Base-by-base conservation (phyloP, 2,329 filamentous ascomycete species). In the Ceratocystis variospora region DNA sequence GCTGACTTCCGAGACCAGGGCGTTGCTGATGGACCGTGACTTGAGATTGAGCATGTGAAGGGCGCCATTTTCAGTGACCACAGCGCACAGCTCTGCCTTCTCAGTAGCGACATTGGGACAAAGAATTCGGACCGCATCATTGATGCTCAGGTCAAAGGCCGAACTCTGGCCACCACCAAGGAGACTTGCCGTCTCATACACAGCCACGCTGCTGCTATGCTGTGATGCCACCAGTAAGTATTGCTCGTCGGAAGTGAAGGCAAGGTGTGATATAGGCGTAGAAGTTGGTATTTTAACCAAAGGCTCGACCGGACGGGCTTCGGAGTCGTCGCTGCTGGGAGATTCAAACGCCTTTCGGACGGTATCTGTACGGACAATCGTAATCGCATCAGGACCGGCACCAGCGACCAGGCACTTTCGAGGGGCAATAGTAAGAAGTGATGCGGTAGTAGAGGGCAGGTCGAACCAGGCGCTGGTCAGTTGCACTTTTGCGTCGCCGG, bases 201-300 rank as follows among this genome's bases (percentile, higher is more conserved):
- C 87, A 3, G 88, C 87, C 68, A 99, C 77, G 3, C 91, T 90
- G 44, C 90, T 88, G 10, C 89, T 88, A 65, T 82, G 79, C 75
- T 96, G 89, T 2, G 90, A 89, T 10, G 90, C 90, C 31, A 96
- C 79, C 45, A 96, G 83, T 68, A 99, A 79, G 71, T 88, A 90
- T 71, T 84, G 85, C 73, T 96, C 95, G 72, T 95, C 89, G n/a
- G 89, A 83, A 0, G 90, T 93, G 74, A 99, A 99, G 17, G 87
- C 86, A 22, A 99, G 80, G 74, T 99, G 94, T 10, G 90, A 95
- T 65, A 96, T 83, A 71, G 88, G 86, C 72, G 85, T 82, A 8
- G 88, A 83, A 71, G 95, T 81, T 1, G 85, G 79, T 5, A 97
- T 81, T 68, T 81, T 87, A 63, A 89, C 78, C 73, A 93, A 85